Evolutionary conservation across 2,329 filamentous ascomycete genomes (phyloP).

Genomic region (Colletotrichum tropicicola): DNA sequence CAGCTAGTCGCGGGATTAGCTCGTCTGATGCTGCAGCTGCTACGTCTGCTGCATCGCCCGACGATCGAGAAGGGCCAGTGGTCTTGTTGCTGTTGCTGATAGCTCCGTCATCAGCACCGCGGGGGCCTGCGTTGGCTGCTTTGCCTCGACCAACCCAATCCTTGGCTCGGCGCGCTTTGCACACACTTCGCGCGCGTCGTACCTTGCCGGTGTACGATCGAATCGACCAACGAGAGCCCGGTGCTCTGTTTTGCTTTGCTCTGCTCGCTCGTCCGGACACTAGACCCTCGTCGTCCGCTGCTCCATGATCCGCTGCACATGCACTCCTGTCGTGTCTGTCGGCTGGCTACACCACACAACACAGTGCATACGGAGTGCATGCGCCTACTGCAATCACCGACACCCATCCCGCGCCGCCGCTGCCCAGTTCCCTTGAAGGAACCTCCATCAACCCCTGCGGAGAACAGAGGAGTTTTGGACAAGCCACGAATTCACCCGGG

Average conservation of each 20-base stretch:
- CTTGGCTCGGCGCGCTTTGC: slow-evolving; percentile 17
- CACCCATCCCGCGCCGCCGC: slow-evolving; percentile 10
- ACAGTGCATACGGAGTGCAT: slow-evolving; percentile 28
- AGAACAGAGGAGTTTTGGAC: slow-evolving; percentile 6
- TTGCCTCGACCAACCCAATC: slow-evolving; percentile 21
- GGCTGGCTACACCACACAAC: slow-evolving; percentile 38
- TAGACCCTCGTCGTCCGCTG: slow-evolving; percentile 24
- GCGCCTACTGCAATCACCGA: slow-evolving; percentile 23
- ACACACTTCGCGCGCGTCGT: slow-evolving; percentile 25
- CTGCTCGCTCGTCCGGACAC: slow-evolving; percentile 15
- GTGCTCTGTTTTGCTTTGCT: slow-evolving; percentile 14
- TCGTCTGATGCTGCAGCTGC: slow-evolving; percentile 5
- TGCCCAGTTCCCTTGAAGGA: slow-evolving; percentile 1
- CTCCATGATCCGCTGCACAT: slow-evolving; percentile 43
- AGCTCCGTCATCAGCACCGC: slow-evolving; percentile 8
- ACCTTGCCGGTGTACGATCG: slow-evolving; percentile 25
- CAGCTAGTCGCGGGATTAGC: not conserved
- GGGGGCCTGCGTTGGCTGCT: slow-evolving; percentile 8
- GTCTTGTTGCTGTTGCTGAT: slow-evolving; percentile 9
- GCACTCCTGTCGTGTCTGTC: slow-evolving; percentile 44
- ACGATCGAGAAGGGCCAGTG: slow-evolving; percentile 5
- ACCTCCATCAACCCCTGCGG: slow-evolving; percentile 9
- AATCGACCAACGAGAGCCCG: slow-evolving; percentile 19
- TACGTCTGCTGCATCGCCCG: slow-evolving; percentile 13
- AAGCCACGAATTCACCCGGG: slow-evolving; percentile 24